Percentiles rank a stretch among this genome's conserved stretches.
Evolutionary conservation across 305 asterid genomes (phyloP).

Genomic region (Ruellia speciosa): DNA sequence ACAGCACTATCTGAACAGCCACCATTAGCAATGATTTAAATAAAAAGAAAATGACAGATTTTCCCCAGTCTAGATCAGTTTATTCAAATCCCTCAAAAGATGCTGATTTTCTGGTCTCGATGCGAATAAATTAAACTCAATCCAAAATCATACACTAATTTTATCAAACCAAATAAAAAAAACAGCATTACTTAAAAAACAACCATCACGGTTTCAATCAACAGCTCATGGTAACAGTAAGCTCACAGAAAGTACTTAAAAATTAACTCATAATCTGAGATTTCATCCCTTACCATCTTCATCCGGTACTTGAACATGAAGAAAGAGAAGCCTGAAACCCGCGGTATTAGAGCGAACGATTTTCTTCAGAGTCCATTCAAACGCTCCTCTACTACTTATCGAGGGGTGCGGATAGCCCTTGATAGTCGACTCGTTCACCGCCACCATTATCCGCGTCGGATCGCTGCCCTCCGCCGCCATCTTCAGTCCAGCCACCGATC

Average conservation of each 20-base stretch:
- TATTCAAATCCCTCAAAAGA: no score
- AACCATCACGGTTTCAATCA: not conserved
- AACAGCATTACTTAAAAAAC: not conserved
- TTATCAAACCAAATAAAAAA: not conserved
- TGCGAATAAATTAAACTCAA: not conserved
- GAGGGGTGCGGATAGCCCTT: conserved; percentile 70
- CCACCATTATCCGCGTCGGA: conserved; percentile 55
- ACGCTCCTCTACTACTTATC: conserved; percentile 61
- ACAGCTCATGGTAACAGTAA: not conserved
- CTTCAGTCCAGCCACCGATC: conserved; percentile 9
- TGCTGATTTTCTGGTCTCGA: not conserved
- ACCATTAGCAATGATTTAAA: no score
- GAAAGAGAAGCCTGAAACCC: conserved; percentile 48
- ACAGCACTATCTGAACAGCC: no score
- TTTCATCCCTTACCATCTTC: conserved; percentile 39
- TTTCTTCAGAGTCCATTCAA: conserved; percentile 58
- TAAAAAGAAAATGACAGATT: no score
- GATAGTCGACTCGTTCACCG: conserved; percentile 54
- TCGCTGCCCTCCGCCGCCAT: conserved; percentile 33
- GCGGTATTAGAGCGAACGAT: conserved; percentile 48
- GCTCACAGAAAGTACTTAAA: not conserved
- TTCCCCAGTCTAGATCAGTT: not conserved
- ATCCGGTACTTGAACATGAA: conserved; percentile 67
- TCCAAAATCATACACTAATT: not conserved
- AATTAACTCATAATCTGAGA: not conserved